Conservation (phyloP, 148 eudicot species). For the Spergularia marina region DNA sequence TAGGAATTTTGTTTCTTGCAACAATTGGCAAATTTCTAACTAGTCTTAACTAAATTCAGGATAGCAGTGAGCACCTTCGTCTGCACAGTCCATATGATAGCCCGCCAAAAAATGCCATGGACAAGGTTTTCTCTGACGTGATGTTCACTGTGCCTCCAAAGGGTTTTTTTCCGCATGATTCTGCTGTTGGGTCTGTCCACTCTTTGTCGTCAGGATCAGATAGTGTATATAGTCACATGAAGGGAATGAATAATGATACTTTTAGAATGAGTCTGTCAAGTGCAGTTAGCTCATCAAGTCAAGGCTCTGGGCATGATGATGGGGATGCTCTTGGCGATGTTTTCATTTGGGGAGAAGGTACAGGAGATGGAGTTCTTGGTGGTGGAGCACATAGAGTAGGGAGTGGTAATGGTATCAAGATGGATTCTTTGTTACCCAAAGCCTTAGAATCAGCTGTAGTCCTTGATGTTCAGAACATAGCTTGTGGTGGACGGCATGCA, state of each 20-base stretch:
- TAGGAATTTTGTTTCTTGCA: not conserved
- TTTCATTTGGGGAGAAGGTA: slow-evolving; percentile 95
- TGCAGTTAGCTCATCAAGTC: slow-evolving; percentile 98
- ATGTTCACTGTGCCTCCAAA: slow-evolving; percentile 67
- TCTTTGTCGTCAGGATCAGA: slow-evolving; percentile 90
- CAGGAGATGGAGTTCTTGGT: slow-evolving; percentile 81
- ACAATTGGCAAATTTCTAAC: slow-evolving; percentile 7
- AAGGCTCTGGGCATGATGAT: slow-evolving; percentile 97
- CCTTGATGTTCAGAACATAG: slow-evolving; percentile 94
- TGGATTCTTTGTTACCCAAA: slow-evolving; percentile 86
- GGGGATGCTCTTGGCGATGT: slow-evolving; percentile 95
- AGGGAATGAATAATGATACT: slow-evolving; percentile 69
- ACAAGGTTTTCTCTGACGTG: slow-evolving; percentile 77
- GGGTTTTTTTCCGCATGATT: slow-evolving; percentile 67
- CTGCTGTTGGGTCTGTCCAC: slow-evolving; percentile 69
- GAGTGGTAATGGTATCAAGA: slow-evolving; percentile 46
- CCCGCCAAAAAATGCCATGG: slow-evolving; percentile 79
- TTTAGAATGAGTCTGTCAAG: slow-evolving; percentile 94
- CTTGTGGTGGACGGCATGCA: slow-evolving; percentile 92
- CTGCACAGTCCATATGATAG: slow-evolving; percentile 83
- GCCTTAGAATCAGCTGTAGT: slow-evolving; percentile 93
- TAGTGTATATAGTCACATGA: slow-evolving; percentile 72
- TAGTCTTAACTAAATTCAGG: slow-evolving; percentile 48
- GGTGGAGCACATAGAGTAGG: slow-evolving; percentile 73
- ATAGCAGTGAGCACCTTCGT: slow-evolving; percentile 64